Evolutionary conservation across 192 early-diverging fungal genomes (phyloP), one percentile per base, ranked within the genome.

Genomic region (Rhizophlyctis rosea): DNA sequence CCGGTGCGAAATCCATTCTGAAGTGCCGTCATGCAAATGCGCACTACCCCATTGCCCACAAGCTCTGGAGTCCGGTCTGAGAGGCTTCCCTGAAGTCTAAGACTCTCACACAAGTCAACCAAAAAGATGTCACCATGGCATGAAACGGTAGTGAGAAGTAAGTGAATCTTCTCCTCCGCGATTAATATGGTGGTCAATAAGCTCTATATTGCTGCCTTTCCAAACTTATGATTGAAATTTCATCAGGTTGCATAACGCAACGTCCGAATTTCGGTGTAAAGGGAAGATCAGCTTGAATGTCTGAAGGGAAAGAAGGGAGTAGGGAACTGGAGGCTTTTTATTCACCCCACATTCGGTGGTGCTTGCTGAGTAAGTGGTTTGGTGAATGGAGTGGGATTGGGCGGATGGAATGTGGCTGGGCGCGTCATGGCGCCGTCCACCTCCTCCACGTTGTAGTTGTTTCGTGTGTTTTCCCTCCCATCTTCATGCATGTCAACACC

Each of bases 211-310:
- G 7, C 7, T 44, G 7, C 39, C 39, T 18, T 44, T 44, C 39
- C 7, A 18, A 44, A 18, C 9, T 7, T 7, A 44, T 7, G 39
- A 44, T 13, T 7, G 39, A 18, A 7, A 18, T 44, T 7, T 44
- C 39, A 44, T 44, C n/a, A n/a, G 39, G 39, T 44, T 44, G 39
- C 39, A 44, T 13, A 44, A 44, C 39, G 39, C 39, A 44, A 44
- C 18, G 39, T 44, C 39, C 39, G 18, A 44, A 44, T 18, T 18
- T 18, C 39, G 18, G 39, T 44, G 7, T 44, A 18, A 7, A 18
- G 18, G 7, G 39, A 7, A 7, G 9, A 13, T 18, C 39, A 44
- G 7, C 9, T 13, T 7, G 18, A 44, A 44, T 44, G 39, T 18
- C 9, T 44, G 39, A 44, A 44, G 39, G 39, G 39, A 44, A 18